phyloP scores from a whole-genome alignment of 176 grass and related monocot species.

The Oryza meridionalis region DNA sequence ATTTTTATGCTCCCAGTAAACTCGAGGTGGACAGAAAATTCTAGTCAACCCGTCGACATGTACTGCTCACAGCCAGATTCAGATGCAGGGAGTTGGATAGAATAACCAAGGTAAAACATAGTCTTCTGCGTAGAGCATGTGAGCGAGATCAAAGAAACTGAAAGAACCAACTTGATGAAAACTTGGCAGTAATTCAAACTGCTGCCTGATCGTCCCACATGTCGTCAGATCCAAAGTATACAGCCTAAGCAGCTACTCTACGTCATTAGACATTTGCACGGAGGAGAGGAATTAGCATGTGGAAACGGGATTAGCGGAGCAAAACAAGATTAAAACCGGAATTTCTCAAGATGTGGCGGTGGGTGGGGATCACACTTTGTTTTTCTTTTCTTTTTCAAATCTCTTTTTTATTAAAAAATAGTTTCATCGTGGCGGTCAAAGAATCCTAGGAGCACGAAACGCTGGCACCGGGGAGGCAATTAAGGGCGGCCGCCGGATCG shows the following conservation, averaged over 20 bases:
- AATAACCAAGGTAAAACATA: slow-evolving; percentile 38
- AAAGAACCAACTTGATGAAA: not conserved
- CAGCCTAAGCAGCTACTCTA: not conserved
- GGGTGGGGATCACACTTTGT: slow-evolving; percentile 6
- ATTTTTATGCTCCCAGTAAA: slow-evolving; percentile 3
- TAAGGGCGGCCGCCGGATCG: slow-evolving; percentile 36
- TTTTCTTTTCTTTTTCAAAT: not conserved
- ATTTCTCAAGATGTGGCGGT: not conserved
- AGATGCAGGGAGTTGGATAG: slow-evolving; percentile 25
- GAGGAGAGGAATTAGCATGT: not conserved
- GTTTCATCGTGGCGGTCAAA: slow-evolving; percentile 9
- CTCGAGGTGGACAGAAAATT: not conserved
- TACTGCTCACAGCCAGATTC: not conserved
- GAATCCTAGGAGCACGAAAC: slow-evolving; percentile 41
- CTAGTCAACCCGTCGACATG: slow-evolving; percentile 38
- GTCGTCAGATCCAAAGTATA: slow-evolving; percentile 41
- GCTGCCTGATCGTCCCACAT: not conserved
- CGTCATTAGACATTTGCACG: not conserved
- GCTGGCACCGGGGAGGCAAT: slow-evolving; percentile 31
- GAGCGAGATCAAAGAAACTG: not conserved
- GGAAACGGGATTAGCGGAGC: slow-evolving; percentile 34
- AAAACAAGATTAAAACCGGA: not conserved
- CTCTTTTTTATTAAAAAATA: not conserved
- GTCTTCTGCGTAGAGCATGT: slow-evolving; percentile 20
- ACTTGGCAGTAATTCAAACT: slow-evolving; percentile 24